Base-by-base conservation (phyloP, 352 stramenopile genomes). In the Lagenidium sp. region DNA sequence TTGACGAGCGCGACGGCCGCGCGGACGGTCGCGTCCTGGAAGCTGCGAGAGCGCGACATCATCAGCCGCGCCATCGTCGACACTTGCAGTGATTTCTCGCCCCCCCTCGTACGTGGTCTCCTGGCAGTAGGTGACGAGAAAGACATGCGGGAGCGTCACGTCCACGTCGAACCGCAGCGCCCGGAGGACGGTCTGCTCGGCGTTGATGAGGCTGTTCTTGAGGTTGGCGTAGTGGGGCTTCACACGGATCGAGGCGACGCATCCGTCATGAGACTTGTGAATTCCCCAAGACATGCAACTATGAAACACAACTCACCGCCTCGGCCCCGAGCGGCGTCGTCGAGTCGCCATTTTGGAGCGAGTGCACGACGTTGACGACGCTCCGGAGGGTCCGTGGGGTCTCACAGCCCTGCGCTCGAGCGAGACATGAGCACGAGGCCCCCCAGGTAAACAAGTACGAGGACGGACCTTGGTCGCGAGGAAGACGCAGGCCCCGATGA, bases 321-420 rank as follows among this genome's bases (percentile, higher is more conserved):
- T 67, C 62, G 2, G 59, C 59, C 24, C 53, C 50, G 4, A 77
- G 53, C 13, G 53, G 53, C 36, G 47, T 41, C n/a, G 45, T 52
- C 13, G 53, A 55, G 34, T 60, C 22, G n/a, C n/a, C n/a, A 36
- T 60, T 60, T 30, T 44, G 38, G 12, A 55, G 31, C 10, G 66
- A 63, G 55, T 78, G 60, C 26, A 68, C 57, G 29, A 69, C 66
- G 36, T 78, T 79, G n/a, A 63, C 58, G 47, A 79, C 44, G 41
- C 67, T 76, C 37, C 64, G 67, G 30, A 79, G 38, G 3, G 60
- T 68, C 1, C 67, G 63, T 37, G 63, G 63, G 36, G 60, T 39
- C 43, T 79, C 67, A 19, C 67, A 74, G 16, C 50, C 68, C 67
- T 79, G 18, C 19, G 24, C 3, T 32, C n/a, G 19, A 11, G 1